A percentile compares a stretch with the other conserved stretches of the same genome.
Evolutionary conservation across 768 basidiomycete genomes (phyloP).

Genomic region (Inosperma sp.): DNA sequence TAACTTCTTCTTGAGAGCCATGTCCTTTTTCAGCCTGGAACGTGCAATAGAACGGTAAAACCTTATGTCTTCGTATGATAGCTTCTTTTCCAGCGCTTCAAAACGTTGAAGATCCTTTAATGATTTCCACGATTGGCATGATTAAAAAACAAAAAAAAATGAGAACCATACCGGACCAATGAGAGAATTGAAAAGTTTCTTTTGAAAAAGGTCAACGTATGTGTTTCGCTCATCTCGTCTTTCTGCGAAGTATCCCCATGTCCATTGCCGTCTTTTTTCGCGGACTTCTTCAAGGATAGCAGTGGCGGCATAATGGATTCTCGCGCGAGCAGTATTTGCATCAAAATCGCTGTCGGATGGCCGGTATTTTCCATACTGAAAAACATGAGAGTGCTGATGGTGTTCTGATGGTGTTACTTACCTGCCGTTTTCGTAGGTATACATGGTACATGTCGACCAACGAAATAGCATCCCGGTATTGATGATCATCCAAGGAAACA

Average conservation of each 20-base stretch:
- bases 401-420: conserved; percentile 25
- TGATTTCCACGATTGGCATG: not conserved
- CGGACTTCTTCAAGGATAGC: conserved; percentile 82
- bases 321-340: conserved; percentile 57
- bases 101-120: conserved; percentile 50
- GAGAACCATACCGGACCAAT: conserved; percentile 46
- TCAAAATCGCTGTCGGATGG: conserved; percentile 59
- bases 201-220: conserved; percentile 84
- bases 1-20: conserved; percentile 61
- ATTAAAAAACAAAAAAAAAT: not conserved
- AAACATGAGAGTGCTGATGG: conserved; percentile 12
- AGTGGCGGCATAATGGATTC: conserved; percentile 71
- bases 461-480: conserved; percentile 91
- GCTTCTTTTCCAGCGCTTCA: conserved; percentile 69
- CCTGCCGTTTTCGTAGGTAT: conserved; percentile 80
- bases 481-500: conserved; percentile 84
- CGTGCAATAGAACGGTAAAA: conserved; percentile 96
- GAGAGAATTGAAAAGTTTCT: conserved; percentile 54
- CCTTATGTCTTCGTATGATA: conserved; percentile 91
- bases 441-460: conserved; percentile 96
- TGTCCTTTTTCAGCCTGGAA: conserved; percentile 82
- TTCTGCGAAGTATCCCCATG: conserved; percentile 86
- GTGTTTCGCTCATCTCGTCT: conserved; percentile 80
- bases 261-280: conserved; percentile 81
- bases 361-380: conserved; percentile 78